Percentiles rank a stretch among this genome's conserved stretches.
Conservation (phyloP, 495 filamentous ascomycete species). For the Neurospora sp. region DNA sequence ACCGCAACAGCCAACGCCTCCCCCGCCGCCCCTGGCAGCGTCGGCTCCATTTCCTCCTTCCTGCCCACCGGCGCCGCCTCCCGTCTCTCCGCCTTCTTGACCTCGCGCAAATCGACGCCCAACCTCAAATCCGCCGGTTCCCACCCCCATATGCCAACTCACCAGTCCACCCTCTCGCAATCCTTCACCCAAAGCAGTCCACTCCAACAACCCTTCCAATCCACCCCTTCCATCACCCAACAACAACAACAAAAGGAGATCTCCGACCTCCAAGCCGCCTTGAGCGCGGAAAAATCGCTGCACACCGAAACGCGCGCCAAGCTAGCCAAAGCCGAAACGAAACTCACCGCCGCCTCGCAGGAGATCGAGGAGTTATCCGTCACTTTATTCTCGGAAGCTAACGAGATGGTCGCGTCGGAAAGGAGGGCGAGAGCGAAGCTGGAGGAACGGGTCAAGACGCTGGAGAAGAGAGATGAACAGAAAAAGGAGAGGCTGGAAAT, state of each 20-base stretch:
- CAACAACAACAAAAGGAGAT: background rate
- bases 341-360: conserved; percentile 55
- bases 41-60: conserved; percentile 25
- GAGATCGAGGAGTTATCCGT: conserved; percentile 88
- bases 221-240: conserved; percentile 9
- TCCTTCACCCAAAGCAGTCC: background rate
- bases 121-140: conserved; percentile 15
- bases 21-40: background rate
- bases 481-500: conserved; percentile 61
- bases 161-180: conserved; percentile 2
- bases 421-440: conserved; percentile 67
- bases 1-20: conserved; percentile 7
- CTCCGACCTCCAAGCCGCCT: background rate
- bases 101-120: conserved; percentile 43
- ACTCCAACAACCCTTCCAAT: conserved; percentile 10
- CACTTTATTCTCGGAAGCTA: conserved; percentile 83
- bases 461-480: conserved; percentile 62
- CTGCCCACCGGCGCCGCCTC: conserved; percentile 31
- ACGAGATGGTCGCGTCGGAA: conserved; percentile 94
- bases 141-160: background rate
- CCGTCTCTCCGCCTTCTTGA: conserved; percentile 58
- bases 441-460: conserved; percentile 60
- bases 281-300: background rate
- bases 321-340: conserved; percentile 53
- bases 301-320: background rate